Conservation (phyloP, 2,329 filamentous ascomycete genomes). For the Cladosporium sp. region DNA sequence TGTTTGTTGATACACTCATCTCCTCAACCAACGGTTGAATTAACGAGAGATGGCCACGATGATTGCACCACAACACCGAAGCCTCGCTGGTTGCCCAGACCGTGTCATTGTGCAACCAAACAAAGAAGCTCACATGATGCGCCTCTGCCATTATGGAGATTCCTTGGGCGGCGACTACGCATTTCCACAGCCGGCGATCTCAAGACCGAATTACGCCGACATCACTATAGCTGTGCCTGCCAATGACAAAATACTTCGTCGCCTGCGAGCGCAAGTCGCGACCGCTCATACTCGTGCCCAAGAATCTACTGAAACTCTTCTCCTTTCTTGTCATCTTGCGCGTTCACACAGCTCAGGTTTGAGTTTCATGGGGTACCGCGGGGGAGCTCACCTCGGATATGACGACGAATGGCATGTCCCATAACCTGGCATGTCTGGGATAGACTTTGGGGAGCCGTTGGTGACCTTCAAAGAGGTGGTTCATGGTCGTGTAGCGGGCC, state of each 20-base stretch:
- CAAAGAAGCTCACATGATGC: neutral
- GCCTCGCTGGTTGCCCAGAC: too few species aligned
- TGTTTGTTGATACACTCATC: neutral
- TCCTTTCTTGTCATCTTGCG: neutral
- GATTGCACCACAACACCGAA: too few species aligned
- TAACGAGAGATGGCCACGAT: neutral
- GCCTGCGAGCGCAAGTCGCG: neutral
- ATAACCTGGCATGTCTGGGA: neutral
- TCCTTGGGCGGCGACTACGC: neutral
- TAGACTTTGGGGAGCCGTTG: constrained; percentile 1
- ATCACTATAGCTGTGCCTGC: neutral
- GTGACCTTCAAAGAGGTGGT: neutral
- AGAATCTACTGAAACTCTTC: neutral
- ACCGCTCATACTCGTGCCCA: neutral
- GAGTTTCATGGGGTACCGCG: constrained; percentile 3
- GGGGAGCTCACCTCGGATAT: neutral
- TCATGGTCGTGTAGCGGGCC: neutral
- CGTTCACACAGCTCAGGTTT: neutral
- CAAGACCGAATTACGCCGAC: neutral
- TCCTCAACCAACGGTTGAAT: neutral
- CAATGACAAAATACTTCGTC: neutral
- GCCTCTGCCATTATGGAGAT: neutral
- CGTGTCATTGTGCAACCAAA: neutral
- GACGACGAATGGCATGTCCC: neutral
- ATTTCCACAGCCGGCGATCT: neutral